phyloP scores from a whole-genome alignment of 2,329 filamentous ascomycete species.

The Calycina herbarum region DNA sequence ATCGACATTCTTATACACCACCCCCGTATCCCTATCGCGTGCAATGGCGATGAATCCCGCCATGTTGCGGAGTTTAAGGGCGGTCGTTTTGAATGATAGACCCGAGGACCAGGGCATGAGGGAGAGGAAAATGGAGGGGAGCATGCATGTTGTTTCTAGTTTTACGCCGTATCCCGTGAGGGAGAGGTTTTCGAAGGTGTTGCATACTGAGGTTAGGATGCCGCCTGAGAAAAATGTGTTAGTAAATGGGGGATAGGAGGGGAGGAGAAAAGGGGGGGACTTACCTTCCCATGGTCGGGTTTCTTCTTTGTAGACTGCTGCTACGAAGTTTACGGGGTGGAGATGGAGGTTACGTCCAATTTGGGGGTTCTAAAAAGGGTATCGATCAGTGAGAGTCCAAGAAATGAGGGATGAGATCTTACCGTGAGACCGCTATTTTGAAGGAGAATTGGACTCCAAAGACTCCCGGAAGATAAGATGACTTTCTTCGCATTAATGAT shows the following conservation, averaged over 20 bases:
- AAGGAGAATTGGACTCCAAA: conserved; percentile 76
- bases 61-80: conserved; percentile 67
- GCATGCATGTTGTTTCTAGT: conserved; percentile 74
- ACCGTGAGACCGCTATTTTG: conserved; percentile 74
- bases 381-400: conserved; percentile 13
- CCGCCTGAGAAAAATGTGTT: conserved; percentile 43
- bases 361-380: conserved; percentile 59
- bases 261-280: not conserved
- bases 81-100: conserved; percentile 70
- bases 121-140: conserved; percentile 64
- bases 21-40: conserved; percentile 74
- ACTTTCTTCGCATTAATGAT: conserved; percentile 78
- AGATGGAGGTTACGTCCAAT: conserved; percentile 81
- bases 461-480: conserved; percentile 72
- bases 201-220: conserved; percentile 77
- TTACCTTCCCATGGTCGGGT: conserved; percentile 64
- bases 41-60: conserved; percentile 71
- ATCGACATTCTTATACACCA: conserved; percentile 69
- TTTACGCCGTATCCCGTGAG: conserved; percentile 78
- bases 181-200: conserved; percentile 79
- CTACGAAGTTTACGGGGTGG: conserved; percentile 67
- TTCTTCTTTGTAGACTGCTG: conserved; percentile 68
- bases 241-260: not conserved
- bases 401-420: not conserved
- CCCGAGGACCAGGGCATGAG: conserved; percentile 67